These are phyloP conservation scores for Fomitopsis pulvina DNA, from an alignment of 768 basidiomycete genomes.

Conservation along the genomic window DNA sequence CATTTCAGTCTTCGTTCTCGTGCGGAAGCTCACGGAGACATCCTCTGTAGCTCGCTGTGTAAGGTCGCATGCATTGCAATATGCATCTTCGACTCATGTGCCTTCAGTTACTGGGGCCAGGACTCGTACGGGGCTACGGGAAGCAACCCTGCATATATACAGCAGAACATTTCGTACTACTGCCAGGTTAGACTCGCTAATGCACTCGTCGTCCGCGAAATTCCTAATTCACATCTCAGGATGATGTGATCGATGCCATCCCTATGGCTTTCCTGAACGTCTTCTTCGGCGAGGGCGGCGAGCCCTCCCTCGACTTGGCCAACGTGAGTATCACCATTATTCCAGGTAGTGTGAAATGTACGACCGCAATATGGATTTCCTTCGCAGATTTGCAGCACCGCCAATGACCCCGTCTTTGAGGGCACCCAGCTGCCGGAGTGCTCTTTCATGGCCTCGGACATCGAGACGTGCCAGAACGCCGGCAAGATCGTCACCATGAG, in stretches of 20 bases:
- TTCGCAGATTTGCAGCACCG: constrained; percentile 61
- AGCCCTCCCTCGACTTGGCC: constrained; percentile 54
- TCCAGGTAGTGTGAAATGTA: too few relatives aligned
- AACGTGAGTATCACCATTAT: constrained; percentile 34
- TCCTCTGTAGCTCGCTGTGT: constrained; percentile 23
- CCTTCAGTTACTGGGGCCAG: constrained; percentile 45
- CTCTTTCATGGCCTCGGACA: constrained; percentile 50
- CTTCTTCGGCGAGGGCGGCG: constrained; percentile 51
- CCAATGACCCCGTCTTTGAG: constrained; percentile 48
- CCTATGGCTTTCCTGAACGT: constrained; percentile 57
- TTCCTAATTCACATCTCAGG: constrained; percentile 25
- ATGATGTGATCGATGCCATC: constrained; percentile 49
- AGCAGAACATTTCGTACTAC: constrained; percentile 43
- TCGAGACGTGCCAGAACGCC: constrained; percentile 51
- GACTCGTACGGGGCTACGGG: constrained; percentile 52
- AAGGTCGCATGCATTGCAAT: constrained; percentile 1
- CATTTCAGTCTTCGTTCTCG: neutral
- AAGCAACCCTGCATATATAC: constrained; percentile 38
- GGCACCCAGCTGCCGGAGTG: constrained; percentile 62
- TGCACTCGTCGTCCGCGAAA: neutral
- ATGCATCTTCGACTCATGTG: neutral
- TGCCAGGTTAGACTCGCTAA: constrained; percentile 37
- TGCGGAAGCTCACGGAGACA: neutral
- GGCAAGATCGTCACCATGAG: constrained; percentile 34
- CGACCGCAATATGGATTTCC: neutral